These are phyloP conservation scores for Verbascum thapsus DNA, from an alignment of 257 asterid species.

Conservation along the genomic window DNA sequence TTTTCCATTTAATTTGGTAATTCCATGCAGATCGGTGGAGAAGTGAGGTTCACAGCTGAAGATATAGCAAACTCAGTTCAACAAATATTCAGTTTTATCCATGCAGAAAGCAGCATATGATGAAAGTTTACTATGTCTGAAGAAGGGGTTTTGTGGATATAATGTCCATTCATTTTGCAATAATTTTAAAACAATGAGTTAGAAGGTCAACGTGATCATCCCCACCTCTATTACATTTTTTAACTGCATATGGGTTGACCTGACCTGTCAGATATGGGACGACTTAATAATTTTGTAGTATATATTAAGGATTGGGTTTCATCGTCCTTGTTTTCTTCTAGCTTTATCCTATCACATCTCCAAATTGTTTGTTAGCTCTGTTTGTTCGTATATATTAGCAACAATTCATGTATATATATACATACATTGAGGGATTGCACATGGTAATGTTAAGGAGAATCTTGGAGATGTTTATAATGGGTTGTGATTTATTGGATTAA, in stretches of 20 bases:
- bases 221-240: constrained; percentile 20
- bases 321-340: not conserved
- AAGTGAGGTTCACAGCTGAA: constrained; percentile 73
- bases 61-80: constrained; percentile 89
- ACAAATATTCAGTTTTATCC: constrained; percentile 84
- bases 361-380: not conserved
- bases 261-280: constrained; percentile 33
- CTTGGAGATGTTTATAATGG: too few species aligned
- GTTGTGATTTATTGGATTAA: too few species aligned
- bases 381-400: constrained; percentile 15
- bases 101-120: constrained; percentile 56
- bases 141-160: not conserved
- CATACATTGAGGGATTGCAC: too few species aligned
- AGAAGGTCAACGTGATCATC: constrained; percentile 31
- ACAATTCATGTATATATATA: too few species aligned
- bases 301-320: constrained; percentile 11
- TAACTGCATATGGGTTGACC: constrained; percentile 32
- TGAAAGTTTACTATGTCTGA: not conserved
- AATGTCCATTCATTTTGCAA: constrained; percentile 28
- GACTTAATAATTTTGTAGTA: constrained; percentile 1
- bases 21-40: constrained; percentile 65
- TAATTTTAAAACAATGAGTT: constrained; percentile 3
- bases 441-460: too few species aligned
- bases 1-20: not conserved
- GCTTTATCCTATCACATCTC: constrained; percentile 7